Conservation (phyloP, 1,284 basidiomycete species). For the Puccinia horiana region DNA sequence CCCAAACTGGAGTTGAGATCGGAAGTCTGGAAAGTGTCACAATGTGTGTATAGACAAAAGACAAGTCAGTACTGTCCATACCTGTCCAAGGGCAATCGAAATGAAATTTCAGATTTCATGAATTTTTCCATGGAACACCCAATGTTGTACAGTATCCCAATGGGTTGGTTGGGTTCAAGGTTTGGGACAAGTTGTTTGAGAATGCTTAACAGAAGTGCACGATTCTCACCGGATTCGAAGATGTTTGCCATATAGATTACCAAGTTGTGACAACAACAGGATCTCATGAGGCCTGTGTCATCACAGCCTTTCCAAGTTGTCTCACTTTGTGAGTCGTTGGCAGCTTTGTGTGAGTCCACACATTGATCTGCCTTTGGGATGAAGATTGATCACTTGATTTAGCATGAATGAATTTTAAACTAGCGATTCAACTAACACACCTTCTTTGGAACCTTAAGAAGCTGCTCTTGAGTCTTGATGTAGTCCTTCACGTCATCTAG, state of each 20-base stretch:
- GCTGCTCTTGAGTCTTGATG: background rate
- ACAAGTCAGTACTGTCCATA: background rate
- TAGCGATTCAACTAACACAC: background rate
- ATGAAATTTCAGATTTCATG: background rate
- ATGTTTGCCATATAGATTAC: conserved; percentile 3
- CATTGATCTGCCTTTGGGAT: background rate
- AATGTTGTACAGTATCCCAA: conserved; percentile 27
- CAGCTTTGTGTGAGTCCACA: conserved; percentile 7
- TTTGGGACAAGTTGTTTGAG: background rate
- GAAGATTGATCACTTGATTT: background rate
- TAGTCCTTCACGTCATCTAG: background rate
- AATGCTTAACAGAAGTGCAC: background rate
- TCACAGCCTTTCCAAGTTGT: conserved; percentile 25
- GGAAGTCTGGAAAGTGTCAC: background rate
- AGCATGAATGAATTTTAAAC: background rate
- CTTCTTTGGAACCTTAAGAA: background rate
- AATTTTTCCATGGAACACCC: conserved; percentile 19
- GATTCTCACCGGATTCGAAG: background rate
- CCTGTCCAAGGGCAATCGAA: too few relatives aligned
- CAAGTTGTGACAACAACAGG: conserved; percentile 5
- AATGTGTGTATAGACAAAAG: background rate
- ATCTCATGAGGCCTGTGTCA: conserved; percentile 15
- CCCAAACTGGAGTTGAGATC: background rate
- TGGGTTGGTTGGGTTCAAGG: background rate
- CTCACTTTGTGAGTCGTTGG: background rate